phyloP scores from a whole-genome alignment of 2,329 filamentous ascomycete species.

The Ustilaginoidea virens region DNA sequence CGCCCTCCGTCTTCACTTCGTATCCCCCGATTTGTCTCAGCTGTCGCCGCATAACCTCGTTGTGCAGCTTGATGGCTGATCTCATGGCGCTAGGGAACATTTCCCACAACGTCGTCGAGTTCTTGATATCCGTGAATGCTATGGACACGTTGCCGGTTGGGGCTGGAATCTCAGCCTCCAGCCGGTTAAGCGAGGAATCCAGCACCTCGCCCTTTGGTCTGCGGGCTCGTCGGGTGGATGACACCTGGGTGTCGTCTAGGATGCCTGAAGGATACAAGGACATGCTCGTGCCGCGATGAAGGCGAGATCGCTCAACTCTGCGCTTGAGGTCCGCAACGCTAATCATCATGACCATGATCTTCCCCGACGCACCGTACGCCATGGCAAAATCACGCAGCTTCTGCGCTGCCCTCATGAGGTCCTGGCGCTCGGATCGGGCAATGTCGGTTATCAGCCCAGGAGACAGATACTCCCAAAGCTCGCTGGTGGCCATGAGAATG shows the following conservation, averaged over 20 bases:
- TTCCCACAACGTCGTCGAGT: slow-evolving; percentile 92
- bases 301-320: slow-evolving; percentile 56
- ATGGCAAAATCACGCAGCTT: slow-evolving; percentile 91
- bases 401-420: slow-evolving; percentile 89
- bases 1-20: slow-evolving; percentile 98
- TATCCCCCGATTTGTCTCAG: slow-evolving; percentile 89
- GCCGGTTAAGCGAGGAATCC: slow-evolving; percentile 72
- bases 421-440: slow-evolving; percentile 67
- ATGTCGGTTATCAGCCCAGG: slow-evolving; percentile 87
- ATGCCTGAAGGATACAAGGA: slow-evolving; percentile 66
- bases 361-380: slow-evolving; percentile 82
- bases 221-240: slow-evolving; percentile 48
- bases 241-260: slow-evolving; percentile 52
- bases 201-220: slow-evolving; percentile 49
- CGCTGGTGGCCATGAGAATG: slow-evolving; percentile 76
- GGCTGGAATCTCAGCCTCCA: slow-evolving; percentile 82
- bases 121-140: slow-evolving; percentile 98
- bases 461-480: slow-evolving; percentile 89
- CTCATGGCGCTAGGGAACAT: slow-evolving; percentile 90
- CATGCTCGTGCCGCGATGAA: slow-evolving; percentile 67
- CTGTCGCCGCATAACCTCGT: slow-evolving; percentile 89
- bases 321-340: slow-evolving; percentile 84
- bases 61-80: slow-evolving; percentile 92
- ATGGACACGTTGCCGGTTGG: slow-evolving; percentile 84
- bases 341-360: slow-evolving; percentile 99